phyloP scores from a whole-genome alignment of 768 basidiomycete genomes.

The Cyclocybe cylindracea region DNA sequence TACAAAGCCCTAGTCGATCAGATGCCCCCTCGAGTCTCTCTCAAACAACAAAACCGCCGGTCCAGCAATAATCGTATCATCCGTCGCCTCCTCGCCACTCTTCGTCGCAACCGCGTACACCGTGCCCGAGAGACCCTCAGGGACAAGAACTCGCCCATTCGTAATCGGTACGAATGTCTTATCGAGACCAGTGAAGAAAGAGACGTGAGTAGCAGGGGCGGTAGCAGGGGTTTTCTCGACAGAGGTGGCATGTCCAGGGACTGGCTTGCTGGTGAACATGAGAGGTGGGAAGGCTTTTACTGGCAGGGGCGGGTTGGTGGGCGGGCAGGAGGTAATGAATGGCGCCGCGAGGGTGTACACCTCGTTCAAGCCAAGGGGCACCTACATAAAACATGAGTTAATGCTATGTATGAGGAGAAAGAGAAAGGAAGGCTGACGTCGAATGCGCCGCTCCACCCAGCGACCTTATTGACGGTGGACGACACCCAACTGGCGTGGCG shows the following conservation, averaged over 20 bases:
- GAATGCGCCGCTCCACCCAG: constrained; percentile 53
- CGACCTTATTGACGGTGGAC: constrained; percentile 39
- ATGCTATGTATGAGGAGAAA: background rate
- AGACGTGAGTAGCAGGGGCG: constrained; percentile 27
- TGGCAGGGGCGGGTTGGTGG: constrained; percentile 51
- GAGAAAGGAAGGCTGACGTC: constrained; percentile 27
- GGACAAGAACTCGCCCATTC: constrained; percentile 35
- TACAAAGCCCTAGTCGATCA: background rate
- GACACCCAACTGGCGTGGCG: constrained; percentile 60
- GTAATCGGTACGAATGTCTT: constrained; percentile 31
- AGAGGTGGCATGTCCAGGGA: constrained; percentile 22
- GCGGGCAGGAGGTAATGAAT: constrained; percentile 58
- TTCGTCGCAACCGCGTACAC: constrained; percentile 49
- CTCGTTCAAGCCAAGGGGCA: constrained; percentile 20
- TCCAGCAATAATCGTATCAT: constrained; percentile 45
- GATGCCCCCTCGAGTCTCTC: constrained; percentile 11
- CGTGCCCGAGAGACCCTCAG: constrained; percentile 38
- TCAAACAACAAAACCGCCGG: constrained; percentile 17
- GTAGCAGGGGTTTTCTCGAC: constrained; percentile 11
- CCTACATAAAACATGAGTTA: constrained; percentile 12
- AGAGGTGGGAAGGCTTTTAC: constrained; percentile 56
- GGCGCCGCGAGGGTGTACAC: constrained; percentile 39
- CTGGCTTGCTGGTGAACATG: constrained; percentile 23
- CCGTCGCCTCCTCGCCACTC: constrained; percentile 28
- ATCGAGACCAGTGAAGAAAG: constrained; percentile 47